Percentiles rank a stretch among this genome's conserved stretches.
These are phyloP conservation scores for Phylloporus scabripes DNA, from an alignment of 768 basidiomycete species.

Conservation along the genomic window DNA sequence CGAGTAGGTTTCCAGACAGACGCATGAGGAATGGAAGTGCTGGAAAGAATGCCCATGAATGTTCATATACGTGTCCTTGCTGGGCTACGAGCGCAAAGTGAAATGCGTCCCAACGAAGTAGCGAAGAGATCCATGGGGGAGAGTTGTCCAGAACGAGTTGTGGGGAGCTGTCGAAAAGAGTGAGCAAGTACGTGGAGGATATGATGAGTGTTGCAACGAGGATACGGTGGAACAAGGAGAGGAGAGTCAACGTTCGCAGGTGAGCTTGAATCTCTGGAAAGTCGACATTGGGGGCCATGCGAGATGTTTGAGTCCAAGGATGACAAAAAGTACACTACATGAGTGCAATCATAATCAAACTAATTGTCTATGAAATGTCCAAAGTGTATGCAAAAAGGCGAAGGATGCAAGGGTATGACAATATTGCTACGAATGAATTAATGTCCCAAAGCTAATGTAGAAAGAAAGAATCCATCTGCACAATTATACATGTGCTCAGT, in stretches of 20 bases:
- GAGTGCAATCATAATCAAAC: neutral
- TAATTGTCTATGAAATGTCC: neutral
- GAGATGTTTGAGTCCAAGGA: neutral
- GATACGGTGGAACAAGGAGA: conserved; percentile 22
- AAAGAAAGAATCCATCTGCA: too few species aligned
- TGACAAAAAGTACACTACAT: neutral
- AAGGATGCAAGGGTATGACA: too few species aligned
- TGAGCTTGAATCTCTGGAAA: conserved; percentile 6
- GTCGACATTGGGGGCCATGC: neutral
- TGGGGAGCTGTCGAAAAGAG: conserved; percentile 27
- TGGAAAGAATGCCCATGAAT: conserved; percentile 86
- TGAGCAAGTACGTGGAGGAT: conserved; percentile 17
- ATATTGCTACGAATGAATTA: too few species aligned
- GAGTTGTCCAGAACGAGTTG: conserved; percentile 13
- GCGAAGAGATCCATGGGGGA: conserved; percentile 22
- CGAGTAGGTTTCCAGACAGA: conserved; percentile 23
- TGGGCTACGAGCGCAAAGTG: conserved; percentile 71
- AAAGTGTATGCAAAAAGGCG: neutral
- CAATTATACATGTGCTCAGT: conserved; percentile 10
- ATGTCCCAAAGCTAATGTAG: neutral
- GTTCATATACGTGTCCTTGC: conserved; percentile 57
- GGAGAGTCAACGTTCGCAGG: conserved; percentile 17
- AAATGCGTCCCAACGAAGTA: conserved; percentile 84
- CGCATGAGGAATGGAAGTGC: conserved; percentile 56
- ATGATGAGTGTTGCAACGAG: conserved; percentile 15